Base-by-base conservation (phyloP, 2,329 filamentous ascomycete genomes). In the Rhytidhysteron rufulum region DNA sequence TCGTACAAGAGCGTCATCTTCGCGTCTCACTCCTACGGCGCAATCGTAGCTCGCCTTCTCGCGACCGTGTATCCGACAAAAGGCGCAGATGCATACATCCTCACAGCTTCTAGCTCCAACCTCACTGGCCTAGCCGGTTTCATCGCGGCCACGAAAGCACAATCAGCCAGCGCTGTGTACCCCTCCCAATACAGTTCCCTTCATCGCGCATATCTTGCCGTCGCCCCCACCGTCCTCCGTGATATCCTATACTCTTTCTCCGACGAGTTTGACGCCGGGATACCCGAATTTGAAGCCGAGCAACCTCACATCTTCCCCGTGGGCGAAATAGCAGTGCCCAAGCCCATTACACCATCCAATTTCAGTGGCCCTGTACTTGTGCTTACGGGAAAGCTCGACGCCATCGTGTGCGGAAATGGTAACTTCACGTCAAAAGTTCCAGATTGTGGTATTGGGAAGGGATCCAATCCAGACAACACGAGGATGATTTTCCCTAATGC, bases 221-320 rank as follows among this genome's bases (percentile, higher is more conserved):
- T 37, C 27, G 10, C n/a, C 1, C 8, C 15, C 5, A 13, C 18
- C 3, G 29, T 13, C 5, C 29, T 41, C 15, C 16, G 27, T 20
- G 34, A 41, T 5, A 25, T 17, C n/a, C 13, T 41, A 8, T 44
- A 41, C 30, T n/a, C 31, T 3, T 18, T 37, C 7, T n/a, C 24
- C 17, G 42, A 30, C 6, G 33, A 41, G 10, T 41, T 31, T 15
- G 42, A 44, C 30, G 18, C 32, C 11, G 15, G 21, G 10, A 4
- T 44, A n/a, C 34, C 41, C 13, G 38, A 17, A 16, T 37, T 15
- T 11, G 42, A 44, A 20, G 17, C 25, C 9, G 18, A 16, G 17
- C 15, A 31, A 9, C 38, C 42, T 7, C 42, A 41, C 24, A 24
- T 22, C 5, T 44, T 37, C 25, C 13, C 42, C 10, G 30, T 41